Evolutionary conservation across 2,329 filamentous ascomycete genomes (phyloP).

Genomic region (Orbilia quercus): DNA sequence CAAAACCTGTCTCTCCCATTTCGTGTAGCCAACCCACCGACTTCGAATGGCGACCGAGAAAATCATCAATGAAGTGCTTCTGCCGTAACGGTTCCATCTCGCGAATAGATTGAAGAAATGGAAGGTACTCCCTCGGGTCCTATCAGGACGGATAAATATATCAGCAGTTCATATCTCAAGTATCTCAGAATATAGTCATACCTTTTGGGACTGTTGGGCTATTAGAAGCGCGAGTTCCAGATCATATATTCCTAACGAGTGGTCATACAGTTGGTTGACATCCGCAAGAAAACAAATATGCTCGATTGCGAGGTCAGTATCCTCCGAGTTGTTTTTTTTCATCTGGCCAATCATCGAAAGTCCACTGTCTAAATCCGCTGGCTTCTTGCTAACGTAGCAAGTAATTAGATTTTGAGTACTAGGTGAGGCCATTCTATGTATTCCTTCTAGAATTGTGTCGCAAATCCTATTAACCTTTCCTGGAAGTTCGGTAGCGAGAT

Average conservation of each 20-base stretch:
- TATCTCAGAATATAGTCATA: conserved; percentile 58
- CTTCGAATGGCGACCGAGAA: conserved; percentile 80
- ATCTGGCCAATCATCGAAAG: conserved; percentile 81
- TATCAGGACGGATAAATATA: conserved; percentile 56
- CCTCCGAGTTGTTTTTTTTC: conserved; percentile 72
- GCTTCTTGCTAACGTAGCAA: conserved; percentile 90
- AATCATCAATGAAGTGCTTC: conserved; percentile 87
- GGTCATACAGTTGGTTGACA: conserved; percentile 89
- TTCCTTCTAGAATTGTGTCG: conserved; percentile 78
- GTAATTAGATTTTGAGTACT: conserved; percentile 93
- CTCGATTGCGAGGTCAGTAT: conserved; percentile 89
- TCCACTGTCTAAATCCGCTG: conserved; percentile 88
- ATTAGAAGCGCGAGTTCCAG: conserved; percentile 89
- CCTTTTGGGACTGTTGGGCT: conserved; percentile 92
- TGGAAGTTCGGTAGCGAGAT: conserved; percentile 42
- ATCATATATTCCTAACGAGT: conserved; percentile 89
- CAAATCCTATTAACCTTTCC: conserved; percentile 89
- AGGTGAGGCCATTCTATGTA: conserved; percentile 71
- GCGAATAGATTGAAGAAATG: conserved; percentile 89
- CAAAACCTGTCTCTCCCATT: conserved; percentile 72
- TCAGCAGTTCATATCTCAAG: conserved; percentile 9
- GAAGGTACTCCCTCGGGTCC: conserved; percentile 93
- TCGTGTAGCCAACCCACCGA: conserved; percentile 80
- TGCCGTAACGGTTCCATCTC: conserved; percentile 76
- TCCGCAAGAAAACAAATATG: conserved; percentile 98